Base-by-base conservation (phyloP, 345 rosid genomes). In the Erodium maritimum region DNA sequence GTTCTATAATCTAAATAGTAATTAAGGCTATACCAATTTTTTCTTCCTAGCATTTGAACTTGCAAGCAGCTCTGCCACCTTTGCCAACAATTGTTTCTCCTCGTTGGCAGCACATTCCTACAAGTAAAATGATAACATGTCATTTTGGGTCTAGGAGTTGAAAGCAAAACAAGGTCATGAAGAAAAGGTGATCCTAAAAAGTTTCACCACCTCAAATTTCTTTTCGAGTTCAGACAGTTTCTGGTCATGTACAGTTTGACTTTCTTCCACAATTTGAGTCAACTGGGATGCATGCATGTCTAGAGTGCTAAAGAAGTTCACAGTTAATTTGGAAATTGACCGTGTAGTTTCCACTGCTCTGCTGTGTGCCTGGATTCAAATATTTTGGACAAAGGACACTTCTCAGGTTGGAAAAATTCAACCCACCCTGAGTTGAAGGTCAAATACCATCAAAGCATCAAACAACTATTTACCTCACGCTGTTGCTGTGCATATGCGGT, bases 41-140 rank as follows among this genome's bases (percentile, higher is more conserved):
- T 90, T 94, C 91, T 94, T 94, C 76, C 95, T 84, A 54, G 81
- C 77, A 67, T 83, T 94, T 66, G 97, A 90, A 74, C 67, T 79
- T 53, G 88, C 82, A 25, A 90, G 84, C 69, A 91, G 80, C 61
- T 82, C 95, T 21, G 98, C 98, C 64, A 91, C 84, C 71, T 88
- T 91, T 78, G 82, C 90, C 53, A 91, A 74, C 79, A 91, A 62
- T 70, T 86, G 90, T 55, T 77, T 80, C 67, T 90, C 99, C 75
- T 90, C 99, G 58, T 69, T 81, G 19, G 88, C 96, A 56, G 95
- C 84, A 69, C 93, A 90, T 67, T 85, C 96, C 95, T 87, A 65
- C 67, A 71, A 50, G 62, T 22, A 66, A 56, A 53, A 50, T 37
- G 56, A 42, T 42, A 16, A 14, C 14, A 12, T 14, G 17, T 42